Evolutionary conservation across 2,329 filamentous ascomycete species (phyloP), one percentile per base, ranked within the genome.

Genomic region (Thielaviopsis populi): DNA sequence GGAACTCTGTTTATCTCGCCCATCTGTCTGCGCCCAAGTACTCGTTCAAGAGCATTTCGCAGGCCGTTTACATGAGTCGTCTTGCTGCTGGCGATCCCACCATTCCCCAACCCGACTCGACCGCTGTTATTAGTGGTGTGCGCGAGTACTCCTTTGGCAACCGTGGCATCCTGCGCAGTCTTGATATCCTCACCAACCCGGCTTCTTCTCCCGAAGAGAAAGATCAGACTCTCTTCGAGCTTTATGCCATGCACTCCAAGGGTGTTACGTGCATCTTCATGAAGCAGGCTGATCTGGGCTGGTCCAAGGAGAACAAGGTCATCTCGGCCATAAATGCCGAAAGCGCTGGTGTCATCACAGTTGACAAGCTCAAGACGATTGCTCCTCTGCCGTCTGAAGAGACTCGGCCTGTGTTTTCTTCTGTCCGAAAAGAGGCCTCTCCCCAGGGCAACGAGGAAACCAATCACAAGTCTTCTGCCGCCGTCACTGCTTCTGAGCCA

Each of bases 191-290:
- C 30, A 84, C 86, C 70, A 85, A 80, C 69, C 84, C 87, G 41
- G 82, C 86, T 63, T 81, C 83, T 67, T 75, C 80, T 6, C 79
- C 83, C 66, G 81, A 83, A 46, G 67, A 67, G 2, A 85, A 87
- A 24, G 87, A 94, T 68, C 83, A 83, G 17, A 84, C 86, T 0
- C 76, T 96, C 15, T 97, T 99, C 70, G 94, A 99, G 76, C 80
- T 99, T 10, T 99, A 99, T 72, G 88, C 90, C 40, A 95, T 96
- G 87, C 92, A 99, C 74, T 96, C 94, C 11, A 95, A 91, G 76
- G 94, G 94, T 67, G 91, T 97, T n/a, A 91, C 91, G 19, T 92
- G 89, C 70, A 73, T 97, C 62, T 85, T 85, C 68, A 84, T 99
- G 72, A 92, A 88, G 73, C 89, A 92, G 72, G 83, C 86, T 61